Conservation (phyloP, 2,329 filamentous ascomycete genomes). For the Neopestalotiopsis clavispora region DNA sequence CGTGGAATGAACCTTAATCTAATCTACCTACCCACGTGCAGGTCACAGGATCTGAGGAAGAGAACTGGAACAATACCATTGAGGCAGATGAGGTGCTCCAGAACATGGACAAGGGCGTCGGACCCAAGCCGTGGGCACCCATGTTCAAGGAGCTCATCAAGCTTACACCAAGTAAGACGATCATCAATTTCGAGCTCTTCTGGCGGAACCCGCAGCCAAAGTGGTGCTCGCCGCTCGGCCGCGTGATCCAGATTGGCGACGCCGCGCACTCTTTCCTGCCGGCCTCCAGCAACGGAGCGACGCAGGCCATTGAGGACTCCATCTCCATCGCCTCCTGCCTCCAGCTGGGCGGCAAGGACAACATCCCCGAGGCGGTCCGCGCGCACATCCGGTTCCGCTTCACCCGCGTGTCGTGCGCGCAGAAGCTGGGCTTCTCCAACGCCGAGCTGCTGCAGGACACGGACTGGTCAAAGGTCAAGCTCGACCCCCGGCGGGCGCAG, state of each 20-base stretch:
- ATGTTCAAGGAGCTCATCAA: conserved; percentile 41
- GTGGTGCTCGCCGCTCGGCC: conserved; percentile 39
- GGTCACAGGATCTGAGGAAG: conserved; percentile 39
- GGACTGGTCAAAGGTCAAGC: conserved; percentile 37
- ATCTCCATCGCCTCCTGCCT: conserved; percentile 42
- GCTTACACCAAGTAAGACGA: conserved; percentile 35
- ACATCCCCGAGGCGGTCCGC: conserved; percentile 37
- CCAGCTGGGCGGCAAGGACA: conserved; percentile 38
- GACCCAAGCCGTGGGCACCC: conserved; percentile 35
- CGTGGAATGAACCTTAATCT: background rate
- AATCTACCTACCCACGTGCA: background rate
- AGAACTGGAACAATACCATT: conserved; percentile 42
- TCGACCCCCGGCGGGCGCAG: conserved; percentile 39
- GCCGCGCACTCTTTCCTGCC: conserved; percentile 47
- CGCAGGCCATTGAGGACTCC: conserved; percentile 48
- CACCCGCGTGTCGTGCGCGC: conserved; percentile 39
- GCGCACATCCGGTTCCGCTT: conserved; percentile 43
- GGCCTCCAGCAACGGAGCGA: conserved; percentile 46
- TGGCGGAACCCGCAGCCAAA: conserved; percentile 45
- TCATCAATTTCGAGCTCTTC: conserved; percentile 46
- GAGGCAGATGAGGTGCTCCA: conserved; percentile 39
- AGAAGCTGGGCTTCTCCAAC: conserved; percentile 44
- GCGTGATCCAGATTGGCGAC: conserved; percentile 44
- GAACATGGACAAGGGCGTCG: conserved; percentile 41
- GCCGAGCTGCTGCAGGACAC: conserved; percentile 42